Evolutionary conservation across 2,329 filamentous ascomycete species (phyloP).

Genomic region (Fusarium tanahbumbuense): DNA sequence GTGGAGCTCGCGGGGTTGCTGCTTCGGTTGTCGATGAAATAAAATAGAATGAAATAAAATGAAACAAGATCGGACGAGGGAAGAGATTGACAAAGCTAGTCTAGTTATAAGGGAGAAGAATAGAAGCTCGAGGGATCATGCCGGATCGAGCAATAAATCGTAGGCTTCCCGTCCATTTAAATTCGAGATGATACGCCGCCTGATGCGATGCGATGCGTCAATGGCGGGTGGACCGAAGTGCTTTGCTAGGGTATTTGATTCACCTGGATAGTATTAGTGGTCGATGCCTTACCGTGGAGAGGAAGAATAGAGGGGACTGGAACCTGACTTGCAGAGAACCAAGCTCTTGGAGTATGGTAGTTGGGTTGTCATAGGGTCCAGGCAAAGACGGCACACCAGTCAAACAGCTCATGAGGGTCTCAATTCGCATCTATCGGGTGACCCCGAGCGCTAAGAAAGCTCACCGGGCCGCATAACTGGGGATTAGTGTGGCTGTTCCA

Average conservation of each 20-base stretch:
- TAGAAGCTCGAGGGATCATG: slow-evolving; percentile 16
- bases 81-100: not conserved
- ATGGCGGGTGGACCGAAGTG: slow-evolving; percentile 32
- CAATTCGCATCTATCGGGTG: slow-evolving; percentile 27
- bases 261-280: slow-evolving; percentile 4
- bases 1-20: slow-evolving; percentile 16
- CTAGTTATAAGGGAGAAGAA: slow-evolving; percentile 7
- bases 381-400: slow-evolving; percentile 37
- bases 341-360: slow-evolving; percentile 21
- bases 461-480: slow-evolving; percentile 40
- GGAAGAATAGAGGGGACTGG: slow-evolving; percentile 34
- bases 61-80: not conserved
- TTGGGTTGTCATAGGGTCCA: slow-evolving; percentile 27
- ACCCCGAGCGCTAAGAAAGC: slow-evolving; percentile 41
- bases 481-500: slow-evolving; percentile 24
- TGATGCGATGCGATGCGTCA: slow-evolving; percentile 17
- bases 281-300: not conserved
- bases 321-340: slow-evolving; percentile 42
- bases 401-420: slow-evolving; percentile 26
- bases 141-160: slow-evolving; percentile 17
- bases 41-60: not conserved
- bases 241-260: not conserved
- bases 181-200: slow-evolving; percentile 19
- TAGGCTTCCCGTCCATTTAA: slow-evolving; percentile 8
- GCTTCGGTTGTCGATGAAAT: not conserved